Evolutionary conservation across 306 rosid species (phyloP).

Genomic region (Acacia melanoxylon): DNA sequence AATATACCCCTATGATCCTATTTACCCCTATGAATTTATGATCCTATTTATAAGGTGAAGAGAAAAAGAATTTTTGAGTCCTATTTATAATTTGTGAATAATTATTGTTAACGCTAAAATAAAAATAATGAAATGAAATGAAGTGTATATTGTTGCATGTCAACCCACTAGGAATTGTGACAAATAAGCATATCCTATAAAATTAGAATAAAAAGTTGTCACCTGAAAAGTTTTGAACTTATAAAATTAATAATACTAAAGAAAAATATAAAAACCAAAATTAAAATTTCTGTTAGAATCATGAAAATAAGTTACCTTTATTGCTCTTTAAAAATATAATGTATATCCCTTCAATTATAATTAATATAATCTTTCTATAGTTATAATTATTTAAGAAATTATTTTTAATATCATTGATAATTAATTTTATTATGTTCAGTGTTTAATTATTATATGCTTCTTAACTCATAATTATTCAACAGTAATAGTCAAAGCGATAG

Average conservation of each 20-base stretch:
- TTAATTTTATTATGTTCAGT: too few species aligned
- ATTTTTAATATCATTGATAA: neutral
- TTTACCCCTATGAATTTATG: too few species aligned
- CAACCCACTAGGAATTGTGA: neutral
- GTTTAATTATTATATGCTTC: too few species aligned
- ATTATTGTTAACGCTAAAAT: neutral
- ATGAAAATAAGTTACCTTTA: neutral
- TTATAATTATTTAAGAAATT: neutral
- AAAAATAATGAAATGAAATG: neutral
- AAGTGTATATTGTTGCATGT: neutral
- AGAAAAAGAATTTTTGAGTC: too few species aligned
- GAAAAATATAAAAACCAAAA: neutral
- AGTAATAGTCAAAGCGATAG: neutral
- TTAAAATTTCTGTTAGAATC: neutral
- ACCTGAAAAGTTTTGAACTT: neutral
- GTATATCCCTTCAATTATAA: neutral
- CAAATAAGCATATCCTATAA: too few species aligned
- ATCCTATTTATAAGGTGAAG: too few species aligned
- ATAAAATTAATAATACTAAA: neutral
- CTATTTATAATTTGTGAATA: neutral
- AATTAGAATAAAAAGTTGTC: neutral
- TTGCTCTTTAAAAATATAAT: neutral
- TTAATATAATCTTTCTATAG: too few species aligned
- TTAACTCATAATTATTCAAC: neutral
- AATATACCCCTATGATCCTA: too few species aligned